A percentile compares a stretch with the other conserved stretches of the same genome.
These are phyloP conservation scores for Globisporangium splendens DNA, from an alignment of 352 stramenopile species.

Conservation along the genomic window DNA sequence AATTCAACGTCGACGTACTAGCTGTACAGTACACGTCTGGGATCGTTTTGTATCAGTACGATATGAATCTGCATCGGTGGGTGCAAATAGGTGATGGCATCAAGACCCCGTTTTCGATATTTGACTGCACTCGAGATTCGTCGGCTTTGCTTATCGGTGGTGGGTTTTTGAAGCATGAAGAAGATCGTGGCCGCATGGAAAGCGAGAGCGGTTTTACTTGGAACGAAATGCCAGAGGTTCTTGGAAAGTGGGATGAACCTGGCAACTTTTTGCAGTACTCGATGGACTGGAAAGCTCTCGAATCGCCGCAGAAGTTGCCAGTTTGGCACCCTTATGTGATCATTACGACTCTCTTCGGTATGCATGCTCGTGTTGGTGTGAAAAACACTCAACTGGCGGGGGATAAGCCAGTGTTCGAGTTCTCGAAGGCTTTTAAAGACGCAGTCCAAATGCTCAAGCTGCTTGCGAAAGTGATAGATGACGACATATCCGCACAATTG, in stretches of 20 bases:
- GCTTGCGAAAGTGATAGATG: conserved; percentile 61
- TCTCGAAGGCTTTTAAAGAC: conserved; percentile 72
- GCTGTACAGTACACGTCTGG: conserved; percentile 64
- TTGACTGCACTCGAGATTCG: conserved; percentile 81
- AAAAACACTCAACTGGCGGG: conserved; percentile 73
- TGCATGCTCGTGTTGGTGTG: conserved; percentile 77
- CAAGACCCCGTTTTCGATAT: conserved; percentile 44
- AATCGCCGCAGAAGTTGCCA: conserved; percentile 69
- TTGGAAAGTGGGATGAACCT: conserved; percentile 82
- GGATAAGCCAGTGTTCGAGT: conserved; percentile 56
- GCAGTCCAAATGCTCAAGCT: conserved; percentile 84
- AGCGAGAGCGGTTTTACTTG: conserved; percentile 18
- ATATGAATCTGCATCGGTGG: conserved; percentile 56
- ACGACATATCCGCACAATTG: conserved; percentile 55
- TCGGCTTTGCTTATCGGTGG: conserved; percentile 74
- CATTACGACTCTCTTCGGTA: conserved; percentile 80
- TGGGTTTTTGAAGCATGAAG: conserved; percentile 21
- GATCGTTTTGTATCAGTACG: conserved; percentile 81
- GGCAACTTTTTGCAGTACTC: conserved; percentile 59
- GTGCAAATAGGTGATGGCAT: conserved; percentile 62
- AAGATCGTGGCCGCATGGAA: conserved; percentile 14
- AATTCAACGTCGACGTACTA: conserved; percentile 81
- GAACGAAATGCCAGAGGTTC: conserved; percentile 75
- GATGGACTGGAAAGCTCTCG: conserved; percentile 77
- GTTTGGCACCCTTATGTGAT: conserved; percentile 85